Evolutionary conservation across 768 basidiomycete genomes (phyloP).

Genomic region (Panaeolus papilionaceus): DNA sequence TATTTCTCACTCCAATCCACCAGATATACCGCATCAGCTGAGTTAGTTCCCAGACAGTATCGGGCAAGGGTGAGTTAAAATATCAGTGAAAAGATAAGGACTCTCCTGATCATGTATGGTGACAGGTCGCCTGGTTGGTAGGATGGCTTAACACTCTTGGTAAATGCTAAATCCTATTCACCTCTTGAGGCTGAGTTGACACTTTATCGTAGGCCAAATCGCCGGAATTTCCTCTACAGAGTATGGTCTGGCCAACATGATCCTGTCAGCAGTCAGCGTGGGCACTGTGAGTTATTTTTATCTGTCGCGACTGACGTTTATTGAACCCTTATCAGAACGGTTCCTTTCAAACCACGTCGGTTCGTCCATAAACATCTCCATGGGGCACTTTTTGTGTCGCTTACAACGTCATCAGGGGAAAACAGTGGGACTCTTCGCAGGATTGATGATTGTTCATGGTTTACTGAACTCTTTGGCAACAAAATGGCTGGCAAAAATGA

Average conservation of each 20-base stretch:
- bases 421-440: slow-evolving; percentile 79
- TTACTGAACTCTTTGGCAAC: slow-evolving; percentile 80
- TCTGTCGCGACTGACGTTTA: slow-evolving; percentile 5
- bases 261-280: slow-evolving; percentile 75
- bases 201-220: slow-evolving; percentile 62
- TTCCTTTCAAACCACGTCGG: slow-evolving; percentile 62
- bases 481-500: slow-evolving; percentile 73
- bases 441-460: slow-evolving; percentile 80
- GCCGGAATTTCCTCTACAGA: slow-evolving; percentile 88
- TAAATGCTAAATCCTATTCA: slow-evolving; percentile 28
- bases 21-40: slow-evolving; percentile 85
- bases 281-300: slow-evolving; percentile 46
- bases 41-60: slow-evolving; percentile 66
- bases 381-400: not conserved
- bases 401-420: slow-evolving; percentile 52
- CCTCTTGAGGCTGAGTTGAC: slow-evolving; percentile 13
- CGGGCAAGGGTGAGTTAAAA: slow-evolving; percentile 59
- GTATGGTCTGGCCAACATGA: slow-evolving; percentile 82
- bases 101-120: slow-evolving; percentile 17
- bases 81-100: slow-evolving; percentile 2
- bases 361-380: slow-evolving; percentile 22
- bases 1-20: slow-evolving; percentile 13
- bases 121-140: slow-evolving; percentile 75
- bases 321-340: slow-evolving; percentile 47
- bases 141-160: slow-evolving; percentile 87